phyloP scores from a whole-genome alignment of 1,284 basidiomycete species.

The Xerocomus amazonicus region DNA sequence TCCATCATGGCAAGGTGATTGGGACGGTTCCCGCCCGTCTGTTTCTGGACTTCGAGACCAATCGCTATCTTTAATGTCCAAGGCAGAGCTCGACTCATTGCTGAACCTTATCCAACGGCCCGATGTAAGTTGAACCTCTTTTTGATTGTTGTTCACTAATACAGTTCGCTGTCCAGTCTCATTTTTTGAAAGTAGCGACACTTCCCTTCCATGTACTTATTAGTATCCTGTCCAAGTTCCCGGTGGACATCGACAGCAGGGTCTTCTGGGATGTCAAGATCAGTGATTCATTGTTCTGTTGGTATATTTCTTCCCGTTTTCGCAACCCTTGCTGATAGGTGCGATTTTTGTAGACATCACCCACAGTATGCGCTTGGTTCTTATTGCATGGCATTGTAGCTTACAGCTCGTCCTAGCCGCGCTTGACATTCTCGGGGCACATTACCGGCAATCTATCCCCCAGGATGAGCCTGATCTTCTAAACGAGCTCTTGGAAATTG shows the following conservation, averaged over 20 bases:
- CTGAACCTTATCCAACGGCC: conserved; percentile 68
- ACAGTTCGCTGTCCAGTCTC: conserved; percentile 47
- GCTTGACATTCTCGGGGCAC: conserved; percentile 32
- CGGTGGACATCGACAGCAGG: conserved; percentile 63
- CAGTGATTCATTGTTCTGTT: conserved; percentile 64
- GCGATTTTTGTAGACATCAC: conserved; percentile 15
- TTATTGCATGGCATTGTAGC: not conserved
- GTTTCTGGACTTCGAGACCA: conserved; percentile 57
- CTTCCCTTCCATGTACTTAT: conserved; percentile 73
- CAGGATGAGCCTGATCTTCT: conserved; percentile 40
- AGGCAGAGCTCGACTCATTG: conserved; percentile 59
- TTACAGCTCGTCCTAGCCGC: conserved; percentile 26
- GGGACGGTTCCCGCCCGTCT: conserved; percentile 63
- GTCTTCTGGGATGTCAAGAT: conserved; percentile 63
- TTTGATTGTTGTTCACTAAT: conserved; percentile 8
- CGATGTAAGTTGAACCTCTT: conserved; percentile 48
- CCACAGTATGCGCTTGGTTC: conserved; percentile 16
- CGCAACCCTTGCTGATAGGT: conserved; percentile 5
- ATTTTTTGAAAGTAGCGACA: conserved; percentile 77
- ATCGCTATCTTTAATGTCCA: conserved; percentile 58
- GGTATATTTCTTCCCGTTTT: conserved; percentile 24
- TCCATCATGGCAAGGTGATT: conserved; percentile 74
- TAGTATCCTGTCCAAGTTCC: conserved; percentile 72
- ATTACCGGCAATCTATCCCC: conserved; percentile 36
- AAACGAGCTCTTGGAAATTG: conserved; percentile 50